Percentiles rank a stretch among this genome's conserved stretches.
These are phyloP conservation scores for Arthrobotrys iridis DNA, from an alignment of 2,329 filamentous ascomycete genomes.

Conservation along the genomic window DNA sequence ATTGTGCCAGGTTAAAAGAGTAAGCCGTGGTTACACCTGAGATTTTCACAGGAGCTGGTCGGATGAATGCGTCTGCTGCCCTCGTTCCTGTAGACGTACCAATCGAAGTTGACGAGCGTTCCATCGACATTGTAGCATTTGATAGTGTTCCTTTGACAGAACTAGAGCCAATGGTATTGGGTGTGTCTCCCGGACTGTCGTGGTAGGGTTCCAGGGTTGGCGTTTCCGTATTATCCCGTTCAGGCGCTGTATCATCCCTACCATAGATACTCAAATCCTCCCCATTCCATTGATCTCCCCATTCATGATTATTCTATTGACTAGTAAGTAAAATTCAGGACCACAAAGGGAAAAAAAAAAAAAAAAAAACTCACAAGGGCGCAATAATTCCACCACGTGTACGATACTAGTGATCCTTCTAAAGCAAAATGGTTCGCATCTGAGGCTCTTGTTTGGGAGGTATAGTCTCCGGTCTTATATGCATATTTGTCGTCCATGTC, in stretches of 20 bases:
- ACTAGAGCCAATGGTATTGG: slow-evolving; percentile 57
- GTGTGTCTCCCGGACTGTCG: slow-evolving; percentile 23
- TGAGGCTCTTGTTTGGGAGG: slow-evolving; percentile 88
- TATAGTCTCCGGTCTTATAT: slow-evolving; percentile 94
- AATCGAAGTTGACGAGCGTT: slow-evolving; percentile 60
- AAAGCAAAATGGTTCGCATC: slow-evolving; percentile 96
- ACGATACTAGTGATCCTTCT: slow-evolving; percentile 85
- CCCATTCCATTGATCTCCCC: slow-evolving; percentile 96
- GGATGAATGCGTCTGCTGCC: slow-evolving; percentile 90
- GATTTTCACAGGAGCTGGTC: slow-evolving; percentile 80
- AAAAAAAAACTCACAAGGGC: slow-evolving; percentile 68
- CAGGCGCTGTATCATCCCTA: slow-evolving; percentile 73
- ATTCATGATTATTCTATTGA: slow-evolving; percentile 79
- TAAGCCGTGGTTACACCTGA: slow-evolving; percentile 76
- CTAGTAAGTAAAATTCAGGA: slow-evolving; percentile 53
- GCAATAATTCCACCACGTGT: slow-evolving; percentile 88
- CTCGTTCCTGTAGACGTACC: slow-evolving; percentile 75
- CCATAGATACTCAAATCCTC: slow-evolving; percentile 95
- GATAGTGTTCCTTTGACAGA: slow-evolving; percentile 67
- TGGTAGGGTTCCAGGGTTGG: slow-evolving; percentile 38
- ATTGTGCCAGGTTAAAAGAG: slow-evolving; percentile 83
- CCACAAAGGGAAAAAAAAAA: too few relatives aligned
- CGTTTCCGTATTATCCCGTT: slow-evolving; percentile 58
- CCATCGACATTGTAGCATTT: slow-evolving; percentile 67
- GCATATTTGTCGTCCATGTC: slow-evolving; percentile 98